phyloP scores from a whole-genome alignment of 345 rosid genomes.

The Microthlaspi erraticum region DNA sequence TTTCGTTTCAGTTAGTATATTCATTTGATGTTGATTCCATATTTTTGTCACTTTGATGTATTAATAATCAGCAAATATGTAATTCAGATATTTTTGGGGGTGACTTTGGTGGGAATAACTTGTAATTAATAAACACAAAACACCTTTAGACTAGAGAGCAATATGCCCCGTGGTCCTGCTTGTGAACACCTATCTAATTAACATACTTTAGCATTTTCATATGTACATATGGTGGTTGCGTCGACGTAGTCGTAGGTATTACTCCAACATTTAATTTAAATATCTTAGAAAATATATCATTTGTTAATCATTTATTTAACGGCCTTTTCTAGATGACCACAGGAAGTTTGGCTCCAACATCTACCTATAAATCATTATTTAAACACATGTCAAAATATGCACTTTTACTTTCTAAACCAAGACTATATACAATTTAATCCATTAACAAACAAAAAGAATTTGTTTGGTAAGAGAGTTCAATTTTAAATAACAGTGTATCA shows the following conservation, averaged over 20 bases:
- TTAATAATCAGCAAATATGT: not conserved
- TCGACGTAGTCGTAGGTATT: conserved; percentile 34
- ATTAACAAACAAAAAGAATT: conserved; percentile 29
- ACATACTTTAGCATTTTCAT: conserved; percentile 28
- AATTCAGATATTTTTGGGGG: not conserved
- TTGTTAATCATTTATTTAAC: conserved; percentile 10
- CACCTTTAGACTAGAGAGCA: conserved; percentile 9
- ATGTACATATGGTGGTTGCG: conserved; percentile 41
- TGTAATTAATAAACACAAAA: conserved; percentile 21
- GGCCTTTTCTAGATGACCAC: conserved; percentile 35
- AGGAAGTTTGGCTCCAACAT: conserved; percentile 31
- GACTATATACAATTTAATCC: not conserved
- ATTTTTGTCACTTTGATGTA: not conserved
- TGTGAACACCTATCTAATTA: conserved; percentile 31
- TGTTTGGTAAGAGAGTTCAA: conserved; percentile 34
- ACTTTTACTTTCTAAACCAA: conserved; percentile 9
- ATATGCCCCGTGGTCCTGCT: conserved; percentile 25
- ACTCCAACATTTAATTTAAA: conserved; percentile 33
- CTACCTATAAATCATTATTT: conserved; percentile 20
- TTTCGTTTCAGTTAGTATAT: not conserved
- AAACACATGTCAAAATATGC: conserved; percentile 25
- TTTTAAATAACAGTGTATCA: not conserved
- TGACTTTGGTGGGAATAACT: conserved; percentile 24
- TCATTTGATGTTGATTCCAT: not conserved
- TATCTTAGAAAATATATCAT: not conserved